phyloP scores from a whole-genome alignment of 2,329 filamentous ascomycete genomes.

The Tolypocladium guangdongense region DNA sequence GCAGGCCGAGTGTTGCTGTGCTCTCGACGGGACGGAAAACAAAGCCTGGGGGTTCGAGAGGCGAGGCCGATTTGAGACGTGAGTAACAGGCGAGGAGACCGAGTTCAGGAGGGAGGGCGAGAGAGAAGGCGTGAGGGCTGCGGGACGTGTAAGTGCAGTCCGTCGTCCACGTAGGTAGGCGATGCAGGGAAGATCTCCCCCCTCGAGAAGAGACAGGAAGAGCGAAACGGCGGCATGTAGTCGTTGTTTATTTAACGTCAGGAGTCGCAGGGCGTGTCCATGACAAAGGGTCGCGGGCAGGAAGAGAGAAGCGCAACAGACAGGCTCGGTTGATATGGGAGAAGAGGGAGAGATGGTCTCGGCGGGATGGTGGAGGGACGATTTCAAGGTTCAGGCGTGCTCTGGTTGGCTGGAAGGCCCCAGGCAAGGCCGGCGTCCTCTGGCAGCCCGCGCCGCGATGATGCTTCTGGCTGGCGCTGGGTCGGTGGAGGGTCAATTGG shows the following conservation, averaged over 20 bases:
- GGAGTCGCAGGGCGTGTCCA: slow-evolving; percentile 11
- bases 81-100: neutral
- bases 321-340: slow-evolving; percentile 10
- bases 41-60: neutral
- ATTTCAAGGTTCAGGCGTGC: slow-evolving; percentile 10
- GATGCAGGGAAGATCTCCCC: neutral
- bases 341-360: slow-evolving; percentile 11
- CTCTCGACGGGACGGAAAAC: neutral
- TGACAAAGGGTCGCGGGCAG: slow-evolving; percentile 10
- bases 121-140: neutral
- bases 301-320: slow-evolving; percentile 4
- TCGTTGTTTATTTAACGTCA: slow-evolving; percentile 2
- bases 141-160: slow-evolving; percentile 1
- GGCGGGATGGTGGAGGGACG: slow-evolving; percentile 10
- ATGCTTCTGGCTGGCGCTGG: slow-evolving; percentile 4
- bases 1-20: neutral
- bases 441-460: slow-evolving; percentile 7
- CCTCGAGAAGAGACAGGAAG: slow-evolving; percentile 1
- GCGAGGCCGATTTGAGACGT: neutral
- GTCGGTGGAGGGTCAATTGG: slow-evolving; percentile 2
- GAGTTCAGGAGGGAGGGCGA: neutral
- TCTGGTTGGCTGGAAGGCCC: slow-evolving; percentile 10
- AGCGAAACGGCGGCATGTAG: slow-evolving; percentile 5
- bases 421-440: slow-evolving; percentile 6
- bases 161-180: neutral